phyloP scores from a whole-genome alignment of 371 early-diverging fungal genomes.

The Mortierella sp. region DNA sequence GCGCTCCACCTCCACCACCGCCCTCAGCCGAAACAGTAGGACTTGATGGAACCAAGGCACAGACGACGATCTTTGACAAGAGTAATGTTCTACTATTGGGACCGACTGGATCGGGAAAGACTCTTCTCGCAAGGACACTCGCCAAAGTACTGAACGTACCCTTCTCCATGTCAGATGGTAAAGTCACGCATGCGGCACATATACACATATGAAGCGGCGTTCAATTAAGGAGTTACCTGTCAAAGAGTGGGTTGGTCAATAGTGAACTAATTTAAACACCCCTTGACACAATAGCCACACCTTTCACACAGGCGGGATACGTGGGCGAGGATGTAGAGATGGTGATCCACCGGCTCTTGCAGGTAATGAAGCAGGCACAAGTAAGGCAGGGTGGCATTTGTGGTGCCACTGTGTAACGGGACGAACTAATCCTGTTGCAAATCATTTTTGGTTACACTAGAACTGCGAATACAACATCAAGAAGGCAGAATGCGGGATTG shows the following conservation, averaged over 20 bases:
- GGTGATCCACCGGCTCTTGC: constrained; percentile 87
- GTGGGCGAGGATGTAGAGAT: constrained; percentile 95
- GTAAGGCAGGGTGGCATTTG: no score
- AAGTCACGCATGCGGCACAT: neutral
- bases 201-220: neutral
- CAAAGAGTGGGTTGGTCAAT: neutral
- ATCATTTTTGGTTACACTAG: no score
- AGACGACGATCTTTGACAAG: constrained; percentile 78
- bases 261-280: neutral
- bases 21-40: constrained; percentile 14
- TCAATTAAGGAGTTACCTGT: neutral
- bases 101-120: constrained; percentile 89
- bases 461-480: constrained; percentile 89
- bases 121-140: constrained; percentile 85
- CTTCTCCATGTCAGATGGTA: constrained; percentile 90
- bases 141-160: constrained; percentile 91
- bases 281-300: constrained; percentile 66
- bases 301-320: constrained; percentile 94
- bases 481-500: constrained; percentile 90
- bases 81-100: constrained; percentile 91
- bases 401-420: no score
- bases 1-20: constrained; percentile 23
- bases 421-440: no score
- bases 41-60: constrained; percentile 14
- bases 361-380: constrained; percentile 59